Evolutionary conservation across 2,329 filamentous ascomycete species (phyloP).

Genomic region (Pseudogymnoascus sp.): DNA sequence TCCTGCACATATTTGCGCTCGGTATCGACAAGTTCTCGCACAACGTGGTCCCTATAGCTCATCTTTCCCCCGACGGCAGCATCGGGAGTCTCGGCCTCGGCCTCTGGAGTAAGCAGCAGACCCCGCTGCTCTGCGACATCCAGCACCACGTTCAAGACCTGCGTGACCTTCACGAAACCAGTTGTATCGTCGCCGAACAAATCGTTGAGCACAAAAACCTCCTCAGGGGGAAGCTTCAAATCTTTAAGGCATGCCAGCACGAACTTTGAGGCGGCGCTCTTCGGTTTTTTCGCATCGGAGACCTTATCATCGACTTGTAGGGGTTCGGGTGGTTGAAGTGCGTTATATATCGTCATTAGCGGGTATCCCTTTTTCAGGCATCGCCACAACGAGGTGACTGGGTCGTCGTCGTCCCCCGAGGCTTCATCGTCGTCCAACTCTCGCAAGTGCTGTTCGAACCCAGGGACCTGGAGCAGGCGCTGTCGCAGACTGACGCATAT

Average conservation of each 20-base stretch:
- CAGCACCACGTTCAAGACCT: slow-evolving; percentile 85
- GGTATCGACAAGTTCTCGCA: slow-evolving; percentile 86
- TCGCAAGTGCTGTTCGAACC: slow-evolving; percentile 66
- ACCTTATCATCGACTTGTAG: slow-evolving; percentile 59
- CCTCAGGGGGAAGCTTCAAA: slow-evolving; percentile 67
- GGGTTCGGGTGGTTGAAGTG: slow-evolving; percentile 60
- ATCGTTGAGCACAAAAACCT: slow-evolving; percentile 88
- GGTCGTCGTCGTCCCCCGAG: slow-evolving; percentile 57
- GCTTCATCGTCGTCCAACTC: slow-evolving; percentile 63
- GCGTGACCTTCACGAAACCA: slow-evolving; percentile 93
- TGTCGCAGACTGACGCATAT: slow-evolving; percentile 82
- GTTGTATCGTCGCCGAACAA: slow-evolving; percentile 91
- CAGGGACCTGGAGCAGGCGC: slow-evolving; percentile 74
- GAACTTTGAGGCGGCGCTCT: slow-evolving; percentile 87
- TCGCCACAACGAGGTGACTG: slow-evolving; percentile 86
- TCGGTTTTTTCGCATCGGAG: slow-evolving; percentile 67
- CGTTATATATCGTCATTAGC: slow-evolving; percentile 82
- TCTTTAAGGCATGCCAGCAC: slow-evolving; percentile 81
- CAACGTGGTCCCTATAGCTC: slow-evolving; percentile 74
- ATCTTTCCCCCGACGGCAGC: slow-evolving; percentile 52
- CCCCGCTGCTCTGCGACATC: slow-evolving; percentile 76
- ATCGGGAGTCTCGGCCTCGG: slow-evolving; percentile 43
- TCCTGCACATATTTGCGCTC: slow-evolving; percentile 98
- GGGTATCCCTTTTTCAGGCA: slow-evolving; percentile 78
- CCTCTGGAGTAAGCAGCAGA: slow-evolving; percentile 56